Evolutionary conservation across 192 early-diverging fungal genomes (phyloP), one percentile per base, ranked within the genome.

Genomic region (Backusella tuberculispora): DNA sequence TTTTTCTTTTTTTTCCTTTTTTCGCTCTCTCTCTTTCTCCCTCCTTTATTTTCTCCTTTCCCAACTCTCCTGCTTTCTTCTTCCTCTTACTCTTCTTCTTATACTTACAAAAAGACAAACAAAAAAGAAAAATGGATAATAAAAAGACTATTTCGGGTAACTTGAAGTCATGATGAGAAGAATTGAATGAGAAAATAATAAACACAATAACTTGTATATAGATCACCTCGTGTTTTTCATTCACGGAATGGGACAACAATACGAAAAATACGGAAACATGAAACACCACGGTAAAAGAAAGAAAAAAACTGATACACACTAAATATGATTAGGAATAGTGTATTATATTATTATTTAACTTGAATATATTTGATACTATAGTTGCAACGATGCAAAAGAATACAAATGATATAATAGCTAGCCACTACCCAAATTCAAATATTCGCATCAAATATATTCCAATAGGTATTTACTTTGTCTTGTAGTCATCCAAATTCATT

Each of bases 161-260:
- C 0, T 26, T 60, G 19, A 60, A 60, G 53, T 60, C 9, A 10
- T 19, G 24, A 60, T 53, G 50, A 53, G n/a, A 53, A 24, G 50
- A 10, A 5, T 0, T 6, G 10, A 53, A n/a, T 26, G 12, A 24
- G 53, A 60, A 60, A 26, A 24, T 14, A 60, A 24, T 24, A 60
- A 60, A 17, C 9, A 8, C 10, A 43, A 43, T 9, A 53, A 8
- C n/a, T 9, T 19, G 19, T 50, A 19, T 50, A 60, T 60, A 78
- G 76, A 86, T 70, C 83, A 84, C 74, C 76, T 86, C 40, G 70
- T 86, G 71, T 84, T 86, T 76, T 82, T 86, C 37, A 82, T 86
- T n/a, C 85, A 86, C 38, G 85, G 85, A 13, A 86, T 86, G 85
- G 85, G 85, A 14, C 80, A 84, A 34, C 85, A 86, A 42, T 71